These are phyloP conservation scores for Scenedesmus sp. DNA, from an alignment of 163 green algal species.

Conservation along the genomic window DNA sequence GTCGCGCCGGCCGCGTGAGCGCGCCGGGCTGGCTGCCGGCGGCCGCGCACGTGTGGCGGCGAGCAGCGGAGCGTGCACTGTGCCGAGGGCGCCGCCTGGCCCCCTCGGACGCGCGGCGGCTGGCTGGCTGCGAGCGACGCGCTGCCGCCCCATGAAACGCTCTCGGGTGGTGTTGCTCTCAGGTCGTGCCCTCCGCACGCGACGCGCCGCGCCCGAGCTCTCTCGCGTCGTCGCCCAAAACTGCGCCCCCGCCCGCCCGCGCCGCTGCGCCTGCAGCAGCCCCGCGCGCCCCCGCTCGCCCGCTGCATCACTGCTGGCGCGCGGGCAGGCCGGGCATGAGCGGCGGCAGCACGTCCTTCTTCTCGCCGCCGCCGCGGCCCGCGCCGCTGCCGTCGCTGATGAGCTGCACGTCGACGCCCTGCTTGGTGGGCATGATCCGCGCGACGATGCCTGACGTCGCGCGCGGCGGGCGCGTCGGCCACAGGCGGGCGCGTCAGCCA, in stretches of 20 bases:
- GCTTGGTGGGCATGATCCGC: slow-evolving; percentile 13
- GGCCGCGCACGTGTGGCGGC: too few relatives aligned
- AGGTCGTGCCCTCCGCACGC: background rate
- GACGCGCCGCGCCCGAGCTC: too few relatives aligned
- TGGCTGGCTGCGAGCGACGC: too few relatives aligned
- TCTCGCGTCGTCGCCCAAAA: too few relatives aligned
- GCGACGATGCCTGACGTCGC: slow-evolving; percentile 29
- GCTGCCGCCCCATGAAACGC: too few relatives aligned
- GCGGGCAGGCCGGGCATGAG: slow-evolving; percentile 85
- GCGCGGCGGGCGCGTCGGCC: background rate
- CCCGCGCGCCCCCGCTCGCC: background rate
- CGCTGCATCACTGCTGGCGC: slow-evolving; percentile 64
- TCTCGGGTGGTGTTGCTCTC: too few relatives aligned
- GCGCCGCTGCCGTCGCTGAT: slow-evolving; percentile 79
- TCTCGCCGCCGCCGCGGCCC: slow-evolving; percentile 68
- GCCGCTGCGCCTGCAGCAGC: slow-evolving; percentile 3
- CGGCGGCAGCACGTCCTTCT: slow-evolving; percentile 86
- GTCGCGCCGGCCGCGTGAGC: too few relatives aligned
- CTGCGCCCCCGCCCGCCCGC: background rate
- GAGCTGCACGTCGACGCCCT: slow-evolving; percentile 73
- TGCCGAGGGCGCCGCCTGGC: too few relatives aligned
- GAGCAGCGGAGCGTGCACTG: too few relatives aligned
- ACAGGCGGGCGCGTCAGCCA: background rate
- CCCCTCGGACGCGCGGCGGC: too few relatives aligned
- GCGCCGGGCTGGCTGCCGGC: too few relatives aligned